Base-by-base conservation (phyloP, 2,329 filamentous ascomycete genomes). In the Camptophora hylomeconis region DNA sequence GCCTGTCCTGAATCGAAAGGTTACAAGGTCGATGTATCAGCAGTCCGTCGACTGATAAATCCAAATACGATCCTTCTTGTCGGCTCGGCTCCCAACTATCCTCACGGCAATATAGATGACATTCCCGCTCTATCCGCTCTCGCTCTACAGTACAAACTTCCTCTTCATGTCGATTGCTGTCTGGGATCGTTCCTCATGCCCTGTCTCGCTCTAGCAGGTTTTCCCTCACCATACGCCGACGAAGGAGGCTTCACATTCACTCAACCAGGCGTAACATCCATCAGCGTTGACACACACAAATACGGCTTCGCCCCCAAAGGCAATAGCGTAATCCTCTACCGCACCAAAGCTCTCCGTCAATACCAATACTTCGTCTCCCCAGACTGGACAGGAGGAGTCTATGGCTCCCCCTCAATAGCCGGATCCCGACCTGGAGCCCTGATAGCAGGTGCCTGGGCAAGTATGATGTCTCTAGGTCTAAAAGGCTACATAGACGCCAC, bases 301-400 rank as follows among this genome's bases (percentile, higher is more conserved):
- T 98, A 98, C 53, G 89, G 89, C 20, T 98, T 98, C 51, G 89
- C 89, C 1, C 89, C 89, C 30, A 98, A 98, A 62, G 89, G 89
- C 43, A 98, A 92, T 67, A 89, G 80, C 29, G 89, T 84, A 2
- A 68, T 93, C 9, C 67, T 98, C 22, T 98, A 98, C 67, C 82
- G 89, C 45, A 80, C 74, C 24, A 69, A 75, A 18, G 61, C 70
- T 25, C 70, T 92, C 41, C 75, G 89, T 44, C 73, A 74, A 33
- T 87, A 93, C 56, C 89, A 98, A 57, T 98, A 98, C 66, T 98
- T 93, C 56, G 78, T 98, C 51, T 82, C 78, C 17, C 79, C 89
- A 5, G 81, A 92, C 57, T 98, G 89, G 89, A 75, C 80, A 7
- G 89, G 89, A 35, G 89, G 89, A 46, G 84, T 98, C 6, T 98